phyloP scores from a whole-genome alignment of 768 basidiomycete species.

The Agaricus bisporus region DNA sequence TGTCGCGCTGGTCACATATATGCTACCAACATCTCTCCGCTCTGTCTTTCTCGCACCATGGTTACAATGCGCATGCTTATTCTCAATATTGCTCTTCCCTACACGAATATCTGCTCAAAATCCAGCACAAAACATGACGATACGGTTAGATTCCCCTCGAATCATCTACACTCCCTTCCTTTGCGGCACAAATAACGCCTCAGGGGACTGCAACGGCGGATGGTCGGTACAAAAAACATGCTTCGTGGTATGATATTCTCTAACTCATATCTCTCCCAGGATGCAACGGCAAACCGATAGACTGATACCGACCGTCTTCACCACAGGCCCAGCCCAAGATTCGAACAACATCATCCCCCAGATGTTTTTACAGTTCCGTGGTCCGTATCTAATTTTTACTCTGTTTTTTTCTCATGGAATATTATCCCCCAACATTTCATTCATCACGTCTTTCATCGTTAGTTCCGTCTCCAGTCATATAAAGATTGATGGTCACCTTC shows the following conservation, averaged over 20 bases:
- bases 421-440: not conserved
- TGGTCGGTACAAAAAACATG: constrained; percentile 29
- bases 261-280: constrained; percentile 15
- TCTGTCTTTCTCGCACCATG: not conserved
- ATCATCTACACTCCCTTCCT: constrained; percentile 44
- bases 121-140: constrained; percentile 25
- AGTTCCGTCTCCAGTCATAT: not conserved
- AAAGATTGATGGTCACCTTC: not conserved
- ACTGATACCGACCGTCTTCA: constrained; percentile 22
- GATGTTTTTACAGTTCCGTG: constrained; percentile 51
- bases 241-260: not conserved
- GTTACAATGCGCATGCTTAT: constrained; percentile 2
- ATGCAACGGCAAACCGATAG: constrained; percentile 19
- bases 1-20: not conserved
- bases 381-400: constrained; percentile 22
- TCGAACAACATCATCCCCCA: constrained; percentile 44
- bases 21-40: not conserved
- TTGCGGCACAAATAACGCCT: constrained; percentile 28
- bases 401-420: not conserved
- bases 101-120: constrained; percentile 1
- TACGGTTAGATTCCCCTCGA: constrained; percentile 30
- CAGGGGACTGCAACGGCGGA: constrained; percentile 31
- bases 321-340: constrained; percentile 36
- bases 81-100: not conserved
- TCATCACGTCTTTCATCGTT: constrained; percentile 1